Conservation (phyloP, 2,329 filamentous ascomycete species). For the Microdochium trichocladiopsis region DNA sequence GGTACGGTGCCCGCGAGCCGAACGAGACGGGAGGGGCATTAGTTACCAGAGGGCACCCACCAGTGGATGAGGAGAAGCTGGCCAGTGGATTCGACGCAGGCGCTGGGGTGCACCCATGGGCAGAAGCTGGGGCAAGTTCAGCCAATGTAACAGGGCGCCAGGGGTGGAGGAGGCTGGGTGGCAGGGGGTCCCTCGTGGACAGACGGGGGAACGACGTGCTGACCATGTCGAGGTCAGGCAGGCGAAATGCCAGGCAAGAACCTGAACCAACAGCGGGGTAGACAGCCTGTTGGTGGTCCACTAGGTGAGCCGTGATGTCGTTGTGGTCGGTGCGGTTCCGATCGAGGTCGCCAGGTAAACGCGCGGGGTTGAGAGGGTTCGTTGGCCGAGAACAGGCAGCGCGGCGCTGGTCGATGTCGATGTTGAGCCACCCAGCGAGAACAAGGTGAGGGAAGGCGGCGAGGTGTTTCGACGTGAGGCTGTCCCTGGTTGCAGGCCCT, state of each 20-base stretch:
- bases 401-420: no score
- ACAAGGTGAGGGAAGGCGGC: no score
- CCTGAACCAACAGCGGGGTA: background rate
- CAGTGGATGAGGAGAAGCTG: background rate
- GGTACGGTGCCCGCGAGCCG: no score
- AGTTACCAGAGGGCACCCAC: no score
- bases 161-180: background rate
- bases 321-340: background rate
- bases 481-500: background rate
- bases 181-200: background rate
- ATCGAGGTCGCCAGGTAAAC: background rate
- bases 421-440: no score
- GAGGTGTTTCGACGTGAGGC: background rate
- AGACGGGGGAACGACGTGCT: no score
- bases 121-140: background rate
- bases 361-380: background rate
- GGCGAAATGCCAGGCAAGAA: background rate
- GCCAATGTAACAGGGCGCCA: no score
- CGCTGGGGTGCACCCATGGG: background rate
- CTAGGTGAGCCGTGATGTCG: background rate
- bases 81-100: background rate
- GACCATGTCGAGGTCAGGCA: no score
- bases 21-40: no score
- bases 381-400: no score
- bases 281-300: background rate